Conservation (phyloP, 1,139 yeast species). For the Yarrowia galli region DNA sequence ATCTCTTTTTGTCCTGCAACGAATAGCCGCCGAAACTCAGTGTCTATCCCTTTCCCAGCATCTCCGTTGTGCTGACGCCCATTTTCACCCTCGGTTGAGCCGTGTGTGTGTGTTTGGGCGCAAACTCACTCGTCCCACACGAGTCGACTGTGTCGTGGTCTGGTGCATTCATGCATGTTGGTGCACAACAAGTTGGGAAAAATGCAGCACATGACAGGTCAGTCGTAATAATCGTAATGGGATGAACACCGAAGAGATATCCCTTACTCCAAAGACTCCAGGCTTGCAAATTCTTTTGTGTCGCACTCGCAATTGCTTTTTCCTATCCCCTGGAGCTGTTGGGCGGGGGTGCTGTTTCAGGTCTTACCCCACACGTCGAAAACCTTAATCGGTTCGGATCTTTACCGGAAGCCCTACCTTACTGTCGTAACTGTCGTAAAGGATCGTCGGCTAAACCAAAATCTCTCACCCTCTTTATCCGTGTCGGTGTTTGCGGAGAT, state of each 20-base stretch:
- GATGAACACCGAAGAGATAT: too few species aligned
- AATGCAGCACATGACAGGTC: too few species aligned
- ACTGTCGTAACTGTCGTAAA: too few species aligned
- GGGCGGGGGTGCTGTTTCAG: not conserved
- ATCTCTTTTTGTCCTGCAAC: not conserved
- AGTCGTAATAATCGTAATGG: too few species aligned
- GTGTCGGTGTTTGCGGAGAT: slow-evolving; percentile 1
- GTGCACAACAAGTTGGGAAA: not conserved
- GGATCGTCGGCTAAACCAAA: too few species aligned
- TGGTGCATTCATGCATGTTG: slow-evolving; percentile 12
- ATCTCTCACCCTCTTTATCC: not conserved
- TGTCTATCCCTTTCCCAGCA: not conserved
- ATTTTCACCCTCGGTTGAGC: not conserved
- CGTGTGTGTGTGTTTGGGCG: slow-evolving; percentile 10
- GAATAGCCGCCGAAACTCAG: slow-evolving; percentile 12
- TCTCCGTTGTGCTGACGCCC: too few species aligned
- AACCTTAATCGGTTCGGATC: not conserved
- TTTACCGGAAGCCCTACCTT: slow-evolving; percentile 7
- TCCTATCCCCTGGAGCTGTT: not conserved
- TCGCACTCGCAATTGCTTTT: slow-evolving; percentile 7
- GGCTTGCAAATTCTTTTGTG: too few species aligned
- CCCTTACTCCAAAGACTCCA: too few species aligned
- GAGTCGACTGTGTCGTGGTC: slow-evolving; percentile 1
- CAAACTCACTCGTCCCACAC: not conserved
- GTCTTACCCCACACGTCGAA: slow-evolving; percentile 12